These are phyloP conservation scores for Pseudogymnoascus sp. DNA, from an alignment of 2,329 filamentous ascomycete species.

Conservation along the genomic window DNA sequence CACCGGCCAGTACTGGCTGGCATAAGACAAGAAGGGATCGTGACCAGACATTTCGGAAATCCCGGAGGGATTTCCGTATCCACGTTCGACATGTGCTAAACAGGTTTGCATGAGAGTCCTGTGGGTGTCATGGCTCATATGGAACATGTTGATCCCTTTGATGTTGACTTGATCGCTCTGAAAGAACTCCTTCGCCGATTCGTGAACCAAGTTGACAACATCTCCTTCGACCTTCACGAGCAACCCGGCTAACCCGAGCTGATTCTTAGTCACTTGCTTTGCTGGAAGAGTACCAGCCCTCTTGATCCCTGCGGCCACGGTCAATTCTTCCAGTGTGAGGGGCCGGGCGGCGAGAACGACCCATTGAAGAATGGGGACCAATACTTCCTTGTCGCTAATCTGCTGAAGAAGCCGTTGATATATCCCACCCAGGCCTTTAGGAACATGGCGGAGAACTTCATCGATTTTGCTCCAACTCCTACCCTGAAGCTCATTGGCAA, in stretches of 20 bases:
- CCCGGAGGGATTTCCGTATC: slow-evolving; percentile 11
- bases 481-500: slow-evolving; percentile 14
- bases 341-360: background rate
- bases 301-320: background rate
- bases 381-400: background rate
- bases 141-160: slow-evolving; percentile 22
- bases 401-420: background rate
- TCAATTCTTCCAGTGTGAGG: background rate
- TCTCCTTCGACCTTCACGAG: background rate
- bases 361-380: background rate
- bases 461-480: background rate
- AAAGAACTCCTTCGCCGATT: background rate
- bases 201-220: background rate
- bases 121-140: slow-evolving; percentile 19
- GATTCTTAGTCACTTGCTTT: background rate
- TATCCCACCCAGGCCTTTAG: background rate
- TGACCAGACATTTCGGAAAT: slow-evolving; percentile 12
- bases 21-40: slow-evolving; percentile 18
- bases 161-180: slow-evolving; percentile 21
- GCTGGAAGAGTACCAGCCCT: no score
- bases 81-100: slow-evolving; percentile 16
- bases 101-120: slow-evolving; percentile 20
- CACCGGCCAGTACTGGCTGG: slow-evolving; percentile 20
- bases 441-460: background rate
- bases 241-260: background rate